phyloP scores from a whole-genome alignment of 2,329 filamentous ascomycete species.

The Cephalotrichum gorgonifer region DNA sequence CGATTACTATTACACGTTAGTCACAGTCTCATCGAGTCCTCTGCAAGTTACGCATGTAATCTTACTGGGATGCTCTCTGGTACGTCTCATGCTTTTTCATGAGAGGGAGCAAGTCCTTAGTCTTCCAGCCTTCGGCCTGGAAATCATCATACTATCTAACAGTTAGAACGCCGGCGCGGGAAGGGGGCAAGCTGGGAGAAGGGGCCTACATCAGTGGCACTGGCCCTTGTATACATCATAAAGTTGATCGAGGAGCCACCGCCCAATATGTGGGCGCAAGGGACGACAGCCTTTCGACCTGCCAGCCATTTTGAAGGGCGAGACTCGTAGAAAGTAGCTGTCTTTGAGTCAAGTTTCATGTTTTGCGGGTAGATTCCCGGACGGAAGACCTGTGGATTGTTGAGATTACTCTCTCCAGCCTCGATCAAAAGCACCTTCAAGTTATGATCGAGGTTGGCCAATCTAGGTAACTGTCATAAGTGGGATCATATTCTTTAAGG shows the following conservation, averaged over 20 bases:
- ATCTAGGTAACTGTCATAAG: conserved; percentile 32
- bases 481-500: conserved; percentile 23
- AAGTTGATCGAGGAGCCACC: conserved; percentile 70
- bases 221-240: conserved; percentile 39
- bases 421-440: conserved; percentile 60
- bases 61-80: conserved; percentile 46
- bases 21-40: neutral
- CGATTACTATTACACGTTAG: conserved; percentile 16
- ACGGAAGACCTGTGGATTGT: conserved; percentile 69
- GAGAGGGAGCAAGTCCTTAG: conserved; percentile 62
- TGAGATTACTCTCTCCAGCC: conserved; percentile 62
- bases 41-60: neutral
- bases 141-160: conserved; percentile 68
- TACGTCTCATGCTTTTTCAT: conserved; percentile 80
- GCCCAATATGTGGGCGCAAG: conserved; percentile 61
- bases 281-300: conserved; percentile 63
- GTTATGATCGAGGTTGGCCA: conserved; percentile 70
- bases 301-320: conserved; percentile 62
- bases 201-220: conserved; percentile 3
- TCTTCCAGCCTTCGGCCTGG: conserved; percentile 69
- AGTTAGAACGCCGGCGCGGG: neutral
- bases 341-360: conserved; percentile 72
- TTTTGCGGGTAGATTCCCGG: conserved; percentile 69
- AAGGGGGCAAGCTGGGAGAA: neutral
- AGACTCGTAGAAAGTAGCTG: conserved; percentile 72